Base-by-base conservation (phyloP, 495 filamentous ascomycete species). In the Alectoria sarmentosa region DNA sequence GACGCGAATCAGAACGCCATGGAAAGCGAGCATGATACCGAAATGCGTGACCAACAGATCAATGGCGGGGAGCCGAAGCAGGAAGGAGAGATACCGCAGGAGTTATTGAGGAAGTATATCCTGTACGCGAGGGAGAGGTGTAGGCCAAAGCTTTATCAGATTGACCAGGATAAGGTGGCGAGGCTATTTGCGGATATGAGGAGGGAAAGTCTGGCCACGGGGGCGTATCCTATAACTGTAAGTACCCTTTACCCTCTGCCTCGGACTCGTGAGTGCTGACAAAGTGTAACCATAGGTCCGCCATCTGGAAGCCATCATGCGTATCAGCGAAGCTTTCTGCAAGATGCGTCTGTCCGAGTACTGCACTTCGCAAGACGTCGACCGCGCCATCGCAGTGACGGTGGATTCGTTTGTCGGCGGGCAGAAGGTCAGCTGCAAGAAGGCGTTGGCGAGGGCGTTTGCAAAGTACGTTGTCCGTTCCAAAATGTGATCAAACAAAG, bases 351-450 rank as follows among this genome's bases (percentile, higher is more conserved):
- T 99, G 38, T 90, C 87, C 0, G 95, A 99, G 69, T 97, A 95
- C 77, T 96, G 92, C 74, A 88, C 87, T 11, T 74, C 87, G 21
- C 84, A 87, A 64, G 95, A 99, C 72, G 96, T 99, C 65, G 95
- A 99, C 76, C 88, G 94, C 62, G 95, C 94, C 57, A 98, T 99
- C 70, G 92, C 92, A 10, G 95, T 98, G 19, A 95, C 94, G 1
- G 91, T 99, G 15, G 93, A 99, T 58, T 91, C 87, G 28, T 99
- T 99, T 74, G 90, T 99, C 36, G 90, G 91, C 65, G 92, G 88
- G 66, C 95, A 99, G 76, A 99, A 99, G 78, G 87, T 98, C 69
- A 92, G 88, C 79, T 92, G 89, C 78, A 99, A 98, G 86, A 97
- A 96, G 82, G 92, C 94, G 37, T 84, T 99, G 61, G 90, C 90